Evolutionary conservation across 345 rosid genomes (phyloP), one percentile per base, ranked within the genome.

Genomic region (Bretschneidera sinensis): DNA sequence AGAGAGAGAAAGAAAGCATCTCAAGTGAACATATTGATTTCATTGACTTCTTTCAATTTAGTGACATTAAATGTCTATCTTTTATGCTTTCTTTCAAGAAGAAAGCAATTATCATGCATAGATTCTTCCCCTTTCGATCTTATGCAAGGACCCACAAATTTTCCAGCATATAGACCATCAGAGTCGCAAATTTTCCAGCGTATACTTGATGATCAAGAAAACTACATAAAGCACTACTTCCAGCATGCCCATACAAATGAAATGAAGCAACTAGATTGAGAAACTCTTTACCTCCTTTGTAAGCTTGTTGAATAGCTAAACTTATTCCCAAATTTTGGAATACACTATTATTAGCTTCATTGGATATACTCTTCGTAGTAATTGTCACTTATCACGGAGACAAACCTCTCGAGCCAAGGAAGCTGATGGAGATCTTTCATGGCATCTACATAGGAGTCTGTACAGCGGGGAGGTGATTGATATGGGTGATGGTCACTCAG

Each of bases 321-420:
- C 53, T 65, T 68, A 61, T 66, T 61, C 19, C 64, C 67, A 48
- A 64, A 35, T 59, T 55, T 19, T 24, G 63, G 23, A 55, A 59
- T 52, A 55, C 2, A 25, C 25, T 56, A 59, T 66, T 33, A 51
- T 56, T 6, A 18, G 48, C 51, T 65, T 90, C 83, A 94, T 54
- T 84, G 89, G 70, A 75, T 66, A 59, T 73, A 85, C 60, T 90
- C 96, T 63, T 94, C 96, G 14, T 94, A 84, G 69, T 83, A 94
- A 76, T 79, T 85, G 75, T 94, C 99, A 52, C 97, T 94, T 60
- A 94, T 94, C 62, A 90, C 96, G 11, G 99, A 88, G 68, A 88
- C 97, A 54, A 94, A 94, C 67, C 97, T 88, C 82, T 90, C 97
- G 6, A 94, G 99, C 99, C 99, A 94, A 48, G 99, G 99, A 57